Percentiles rank a stretch among this genome's conserved stretches.
These are phyloP conservation scores for Hyaloscypha finlandica DNA, from an alignment of 495 filamentous ascomycete species.

Conservation along the genomic window DNA sequence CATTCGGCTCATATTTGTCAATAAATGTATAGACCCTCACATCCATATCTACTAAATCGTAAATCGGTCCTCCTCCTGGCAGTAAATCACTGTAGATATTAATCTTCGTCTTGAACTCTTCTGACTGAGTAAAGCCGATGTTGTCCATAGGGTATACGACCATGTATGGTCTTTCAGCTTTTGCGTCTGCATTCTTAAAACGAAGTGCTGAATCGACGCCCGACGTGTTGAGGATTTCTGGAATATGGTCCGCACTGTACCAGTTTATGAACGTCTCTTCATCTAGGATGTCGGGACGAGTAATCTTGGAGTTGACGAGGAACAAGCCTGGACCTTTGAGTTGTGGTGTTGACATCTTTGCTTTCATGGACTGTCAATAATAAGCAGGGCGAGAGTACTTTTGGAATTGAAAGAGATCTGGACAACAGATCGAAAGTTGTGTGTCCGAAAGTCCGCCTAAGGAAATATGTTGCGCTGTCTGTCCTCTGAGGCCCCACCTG, in stretches of 20 bases:
- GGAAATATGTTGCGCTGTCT: no score
- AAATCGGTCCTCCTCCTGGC: constrained; percentile 25
- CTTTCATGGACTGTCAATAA: no score
- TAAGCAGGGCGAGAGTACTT: no score
- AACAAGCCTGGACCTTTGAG: background rate
- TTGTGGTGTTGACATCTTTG: background rate
- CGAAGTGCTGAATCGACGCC: constrained; percentile 35
- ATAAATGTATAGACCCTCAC: constrained; percentile 28
- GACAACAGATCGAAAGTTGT: no score
- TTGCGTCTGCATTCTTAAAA: constrained; percentile 28
- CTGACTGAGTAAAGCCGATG: constrained; percentile 31
- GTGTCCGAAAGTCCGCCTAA: no score
- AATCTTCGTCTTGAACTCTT: constrained; percentile 34
- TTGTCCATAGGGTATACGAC: constrained; percentile 36
- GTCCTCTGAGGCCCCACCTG: no score
- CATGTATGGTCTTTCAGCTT: constrained; percentile 29
- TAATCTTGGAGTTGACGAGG: constrained; percentile 15
- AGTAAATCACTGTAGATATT: constrained; percentile 33
- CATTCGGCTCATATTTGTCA: constrained; percentile 26
- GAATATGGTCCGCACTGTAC: constrained; percentile 37
- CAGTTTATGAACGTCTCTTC: constrained; percentile 29
- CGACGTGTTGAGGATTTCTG: constrained; percentile 33
- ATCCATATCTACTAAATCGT: constrained; percentile 34
- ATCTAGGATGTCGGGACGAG: background rate
- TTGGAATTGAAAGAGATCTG: no score